Conservation (phyloP, 73 alveolate genomes). For the Halteria grandinella region DNA sequence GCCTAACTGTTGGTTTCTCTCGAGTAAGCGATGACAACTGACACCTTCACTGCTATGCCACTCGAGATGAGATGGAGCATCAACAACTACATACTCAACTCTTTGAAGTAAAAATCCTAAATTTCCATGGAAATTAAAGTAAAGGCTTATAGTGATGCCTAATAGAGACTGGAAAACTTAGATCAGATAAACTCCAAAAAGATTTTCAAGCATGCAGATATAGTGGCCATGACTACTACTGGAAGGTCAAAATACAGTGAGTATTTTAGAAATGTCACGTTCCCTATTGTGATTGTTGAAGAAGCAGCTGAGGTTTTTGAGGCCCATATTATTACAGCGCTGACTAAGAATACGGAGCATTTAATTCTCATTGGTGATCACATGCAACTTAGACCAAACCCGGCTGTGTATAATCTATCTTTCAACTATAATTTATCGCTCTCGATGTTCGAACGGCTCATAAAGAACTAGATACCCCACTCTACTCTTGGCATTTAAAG, state of each 20-base stretch:
- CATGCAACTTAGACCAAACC: slow-evolving; percentile 85
- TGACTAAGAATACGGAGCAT: slow-evolving; percentile 80
- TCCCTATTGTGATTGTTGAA: slow-evolving; percentile 82
- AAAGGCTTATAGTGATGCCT: no score
- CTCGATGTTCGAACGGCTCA: slow-evolving; percentile 90
- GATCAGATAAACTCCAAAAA: not conserved
- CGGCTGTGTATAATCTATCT: slow-evolving; percentile 81
- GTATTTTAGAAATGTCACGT: slow-evolving; percentile 70
- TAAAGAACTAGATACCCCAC: slow-evolving; percentile 79
- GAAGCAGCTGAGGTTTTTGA: slow-evolving; percentile 96
- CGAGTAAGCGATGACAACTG: no score
- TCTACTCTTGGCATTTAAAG: slow-evolving; percentile 78
- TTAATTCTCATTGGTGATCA: slow-evolving; percentile 93
- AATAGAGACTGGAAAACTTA: no score
- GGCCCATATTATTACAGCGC: slow-evolving; percentile 83
- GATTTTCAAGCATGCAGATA: slow-evolving; percentile 8
- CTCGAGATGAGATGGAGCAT: no score
- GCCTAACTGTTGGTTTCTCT: no score
- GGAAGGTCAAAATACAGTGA: no score
- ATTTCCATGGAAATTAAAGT: no score
- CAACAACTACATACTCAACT: no score
- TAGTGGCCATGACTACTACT: slow-evolving; percentile 91
- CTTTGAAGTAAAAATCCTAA: no score
- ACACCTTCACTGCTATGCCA: no score
- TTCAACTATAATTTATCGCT: slow-evolving; percentile 82